phyloP scores from a whole-genome alignment of 2,329 filamentous ascomycete genomes.

The Pestalotiopsis sp. region DNA sequence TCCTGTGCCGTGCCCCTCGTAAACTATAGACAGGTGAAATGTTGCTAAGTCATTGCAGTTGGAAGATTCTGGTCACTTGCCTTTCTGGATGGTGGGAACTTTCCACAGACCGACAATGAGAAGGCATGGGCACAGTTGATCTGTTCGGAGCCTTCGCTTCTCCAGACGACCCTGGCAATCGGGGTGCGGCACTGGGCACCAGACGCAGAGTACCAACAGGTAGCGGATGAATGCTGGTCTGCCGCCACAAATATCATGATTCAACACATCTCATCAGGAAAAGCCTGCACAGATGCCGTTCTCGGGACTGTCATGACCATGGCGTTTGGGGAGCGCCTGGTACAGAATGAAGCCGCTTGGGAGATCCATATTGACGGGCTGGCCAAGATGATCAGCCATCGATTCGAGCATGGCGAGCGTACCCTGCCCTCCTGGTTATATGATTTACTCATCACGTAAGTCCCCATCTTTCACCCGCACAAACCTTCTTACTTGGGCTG shows the following conservation, averaged over 20 bases:
- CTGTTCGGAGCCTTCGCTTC: constrained; percentile 24
- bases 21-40: not conserved
- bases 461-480: not conserved
- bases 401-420: constrained; percentile 11
- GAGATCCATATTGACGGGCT: constrained; percentile 24
- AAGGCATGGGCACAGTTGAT: constrained; percentile 25
- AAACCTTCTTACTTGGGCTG: not conserved
- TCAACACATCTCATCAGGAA: constrained; percentile 18
- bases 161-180: constrained; percentile 26
- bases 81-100: not conserved
- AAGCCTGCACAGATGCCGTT: constrained; percentile 22
- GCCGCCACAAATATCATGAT: constrained; percentile 24
- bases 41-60: not conserved
- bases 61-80: not conserved
- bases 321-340: constrained; percentile 25
- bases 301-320: constrained; percentile 26
- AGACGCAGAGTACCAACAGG: constrained; percentile 19
- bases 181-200: constrained; percentile 26
- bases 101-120: constrained; percentile 14
- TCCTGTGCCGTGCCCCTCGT: not conserved
- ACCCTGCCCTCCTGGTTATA: constrained; percentile 13
- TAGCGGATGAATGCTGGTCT: constrained; percentile 20
- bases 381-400: constrained; percentile 17
- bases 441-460: not conserved
- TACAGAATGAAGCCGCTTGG: constrained; percentile 21